Evolutionary conservation across 177 flowering plant genomes (phyloP), one percentile per base, ranked within the genome.

Genomic region (Telopea speciosissima): DNA sequence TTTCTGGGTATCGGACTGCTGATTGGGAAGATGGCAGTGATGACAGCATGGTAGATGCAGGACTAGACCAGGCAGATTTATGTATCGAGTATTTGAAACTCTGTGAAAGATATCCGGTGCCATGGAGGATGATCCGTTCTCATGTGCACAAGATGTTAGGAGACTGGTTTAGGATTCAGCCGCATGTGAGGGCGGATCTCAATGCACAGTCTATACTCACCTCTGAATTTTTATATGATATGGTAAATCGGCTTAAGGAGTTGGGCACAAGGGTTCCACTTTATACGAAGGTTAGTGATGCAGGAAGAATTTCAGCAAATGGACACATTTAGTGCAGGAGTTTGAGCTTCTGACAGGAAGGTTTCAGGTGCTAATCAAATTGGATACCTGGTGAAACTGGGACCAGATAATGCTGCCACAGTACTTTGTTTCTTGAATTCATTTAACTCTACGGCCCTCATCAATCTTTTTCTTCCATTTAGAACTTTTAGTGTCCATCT

Each of bases 61-160:
- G 77, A 21, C 63, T 93, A 31, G 93, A 96, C 74, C 97, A 90
- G 77, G 87, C 87, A 45, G 89, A 89, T 52, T 75, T 96, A 45
- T 21, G 87, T 14, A 83, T 85, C 12, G 98, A 93, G 66, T 96
- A 91, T 81, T 77, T 96, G 85, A 88, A 87, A 79, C 71, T 96
- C 28, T 93, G 99, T 70, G 95, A 89, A 76, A 76, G 72, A 63
- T 81, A 89, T 74, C 89, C 92, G 17, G 92, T 89, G 61, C 87
- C 92, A 3, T 88, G 90, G 95, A 85, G 95, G 69, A 89, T 89
- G 84, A 83, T 89, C 24, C 87, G 89, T 22, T 54, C 92, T 25
- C 92, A 89, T 68, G 87, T 85, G 65, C 89, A 89, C 75, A 86
- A 85, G 80, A 24, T 89, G 85, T 67, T 89, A 72, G 90, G 90